phyloP scores from a whole-genome alignment of 169 alveolate genomes.

The Miamiensis avidus region DNA sequence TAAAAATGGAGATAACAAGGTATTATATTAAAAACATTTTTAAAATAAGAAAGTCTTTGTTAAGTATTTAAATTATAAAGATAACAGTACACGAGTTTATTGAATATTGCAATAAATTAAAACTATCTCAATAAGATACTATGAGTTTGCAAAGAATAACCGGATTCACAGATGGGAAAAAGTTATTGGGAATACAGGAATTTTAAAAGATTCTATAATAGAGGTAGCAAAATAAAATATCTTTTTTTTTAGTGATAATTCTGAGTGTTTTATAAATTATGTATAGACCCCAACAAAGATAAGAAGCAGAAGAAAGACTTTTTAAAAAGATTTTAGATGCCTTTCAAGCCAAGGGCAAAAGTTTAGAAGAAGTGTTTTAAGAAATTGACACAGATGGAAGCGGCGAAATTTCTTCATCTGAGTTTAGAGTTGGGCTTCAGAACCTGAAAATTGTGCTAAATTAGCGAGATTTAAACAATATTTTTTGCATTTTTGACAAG shows the following conservation, averaged over 20 bases:
- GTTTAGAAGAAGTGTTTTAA: conserved; percentile 31
- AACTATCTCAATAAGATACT: conserved; percentile 27
- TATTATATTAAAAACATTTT: background rate
- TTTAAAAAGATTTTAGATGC: conserved; percentile 35
- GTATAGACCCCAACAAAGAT: conserved; percentile 40
- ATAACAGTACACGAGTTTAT: conserved; percentile 34
- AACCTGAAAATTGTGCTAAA: conserved; percentile 27
- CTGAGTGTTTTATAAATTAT: background rate
- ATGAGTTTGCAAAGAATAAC: conserved; percentile 29
- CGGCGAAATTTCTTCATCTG: conserved; percentile 31
- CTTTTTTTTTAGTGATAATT: too few relatives aligned
- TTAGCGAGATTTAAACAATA: conserved; percentile 28
- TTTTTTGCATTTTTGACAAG: conserved; percentile 39
- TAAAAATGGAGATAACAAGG: conserved; percentile 30
- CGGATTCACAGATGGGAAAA: conserved; percentile 24
- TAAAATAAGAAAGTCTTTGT: too few relatives aligned
- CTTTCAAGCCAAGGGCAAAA: conserved; percentile 1
- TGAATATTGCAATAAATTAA: conserved; percentile 5
- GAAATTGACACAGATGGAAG: conserved; percentile 35
- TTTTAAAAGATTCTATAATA: background rate
- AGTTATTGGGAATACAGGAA: conserved; percentile 31
- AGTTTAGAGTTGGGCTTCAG: conserved; percentile 32
- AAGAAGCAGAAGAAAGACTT: conserved; percentile 25
- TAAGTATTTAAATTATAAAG: background rate
- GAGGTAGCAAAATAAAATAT: background rate